phyloP scores from a whole-genome alignment of 176 grass and related monocot species.

The Ampelocalamus luodianensis region DNA sequence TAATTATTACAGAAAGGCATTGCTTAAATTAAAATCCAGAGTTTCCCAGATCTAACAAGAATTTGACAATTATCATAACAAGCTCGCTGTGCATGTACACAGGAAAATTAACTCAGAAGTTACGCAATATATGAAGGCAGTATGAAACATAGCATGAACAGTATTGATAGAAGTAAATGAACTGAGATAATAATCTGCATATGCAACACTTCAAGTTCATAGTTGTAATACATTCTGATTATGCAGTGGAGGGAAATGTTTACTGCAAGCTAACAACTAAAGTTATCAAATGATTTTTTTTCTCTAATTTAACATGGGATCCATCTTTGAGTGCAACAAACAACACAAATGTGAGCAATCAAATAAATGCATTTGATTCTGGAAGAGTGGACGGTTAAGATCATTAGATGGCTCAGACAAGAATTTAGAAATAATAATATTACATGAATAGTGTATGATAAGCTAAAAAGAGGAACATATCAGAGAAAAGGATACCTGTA shows the following conservation, averaged over 20 bases:
- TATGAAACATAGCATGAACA: background rate
- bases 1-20: background rate
- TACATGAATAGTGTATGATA: background rate
- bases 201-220: slow-evolving; percentile 11
- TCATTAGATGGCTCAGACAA: background rate
- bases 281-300: background rate
- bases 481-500: slow-evolving; percentile 47
- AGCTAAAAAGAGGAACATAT: slow-evolving; percentile 22
- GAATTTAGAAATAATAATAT: background rate
- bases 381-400: background rate
- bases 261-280: background rate
- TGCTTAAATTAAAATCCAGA: background rate
- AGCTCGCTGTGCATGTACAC: background rate
- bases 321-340: background rate
- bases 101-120: background rate
- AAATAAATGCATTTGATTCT: slow-evolving; percentile 20
- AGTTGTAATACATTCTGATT: background rate
- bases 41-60: background rate
- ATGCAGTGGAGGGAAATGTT: background rate
- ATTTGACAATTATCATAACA: slow-evolving; percentile 1
- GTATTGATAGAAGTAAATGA: background rate
- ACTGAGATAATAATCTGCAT: background rate
- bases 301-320: background rate
- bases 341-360: background rate
- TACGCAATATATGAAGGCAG: background rate